Conservation (phyloP, 2,329 filamentous ascomycete genomes). For the Epichloe gansuensis region DNA sequence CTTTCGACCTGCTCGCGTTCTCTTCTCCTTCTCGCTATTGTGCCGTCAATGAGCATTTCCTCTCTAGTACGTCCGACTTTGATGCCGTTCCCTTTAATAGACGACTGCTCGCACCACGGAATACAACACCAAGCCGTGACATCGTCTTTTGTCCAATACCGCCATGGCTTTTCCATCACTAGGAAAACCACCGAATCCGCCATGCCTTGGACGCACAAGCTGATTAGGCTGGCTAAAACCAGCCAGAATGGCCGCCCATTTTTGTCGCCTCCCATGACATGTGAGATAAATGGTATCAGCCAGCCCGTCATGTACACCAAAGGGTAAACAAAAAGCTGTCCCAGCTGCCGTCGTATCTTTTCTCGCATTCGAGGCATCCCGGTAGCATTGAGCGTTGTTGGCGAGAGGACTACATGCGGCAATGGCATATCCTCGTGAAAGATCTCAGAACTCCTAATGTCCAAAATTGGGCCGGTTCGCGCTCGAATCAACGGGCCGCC, state of each 20-base stretch:
- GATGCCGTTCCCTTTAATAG: conserved; percentile 7
- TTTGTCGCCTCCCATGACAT: conserved; percentile 33
- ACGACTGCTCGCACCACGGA: neutral
- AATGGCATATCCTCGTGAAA: conserved; percentile 9
- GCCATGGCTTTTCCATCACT: conserved; percentile 59
- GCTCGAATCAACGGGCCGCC: neutral
- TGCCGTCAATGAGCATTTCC: conserved; percentile 38
- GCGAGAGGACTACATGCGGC: conserved; percentile 8
- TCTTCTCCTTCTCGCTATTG: conserved; percentile 33
- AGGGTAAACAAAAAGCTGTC: conserved; percentile 63
- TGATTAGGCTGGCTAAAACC: conserved; percentile 40
- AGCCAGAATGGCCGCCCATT: conserved; percentile 40
- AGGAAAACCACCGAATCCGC: conserved; percentile 58
- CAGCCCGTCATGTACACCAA: conserved; percentile 59
- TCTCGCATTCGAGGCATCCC: conserved; percentile 30
- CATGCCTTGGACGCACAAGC: conserved; percentile 50
- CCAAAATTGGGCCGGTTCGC: neutral
- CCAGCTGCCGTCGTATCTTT: conserved; percentile 53
- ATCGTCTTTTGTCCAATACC: conserved; percentile 9
- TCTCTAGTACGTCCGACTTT: conserved; percentile 34
- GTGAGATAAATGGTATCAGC: conserved; percentile 55
- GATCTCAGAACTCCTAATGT: neutral
- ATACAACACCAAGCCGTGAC: neutral
- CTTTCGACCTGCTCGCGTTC: conserved; percentile 32
- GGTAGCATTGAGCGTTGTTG: conserved; percentile 11